Evolutionary conservation across 2,329 filamentous ascomycete genomes (phyloP).

Genomic region (Trichoderma atroviride): DNA sequence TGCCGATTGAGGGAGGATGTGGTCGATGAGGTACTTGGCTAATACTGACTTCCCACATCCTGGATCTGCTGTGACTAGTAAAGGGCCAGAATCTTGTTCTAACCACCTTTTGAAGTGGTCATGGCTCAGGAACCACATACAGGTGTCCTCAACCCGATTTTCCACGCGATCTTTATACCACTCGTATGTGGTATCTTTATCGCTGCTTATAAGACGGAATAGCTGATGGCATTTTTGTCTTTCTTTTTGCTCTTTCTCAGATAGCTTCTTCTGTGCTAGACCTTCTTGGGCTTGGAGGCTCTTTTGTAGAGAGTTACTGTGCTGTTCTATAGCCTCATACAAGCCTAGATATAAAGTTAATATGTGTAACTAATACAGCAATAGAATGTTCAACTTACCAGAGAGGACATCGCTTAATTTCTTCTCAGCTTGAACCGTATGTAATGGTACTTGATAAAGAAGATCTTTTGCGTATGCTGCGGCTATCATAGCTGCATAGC

Average conservation of each 20-base stretch:
- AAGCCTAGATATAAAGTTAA: not conserved
- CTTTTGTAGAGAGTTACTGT: no score
- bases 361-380: not conserved
- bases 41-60: constrained; percentile 46
- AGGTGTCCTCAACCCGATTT: constrained; percentile 34
- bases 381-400: not conserved
- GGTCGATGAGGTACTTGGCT: constrained; percentile 40
- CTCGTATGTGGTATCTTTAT: constrained; percentile 33
- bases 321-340: not conserved
- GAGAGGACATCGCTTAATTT: not conserved
- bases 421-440: not conserved
- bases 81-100: constrained; percentile 32
- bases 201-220: constrained; percentile 25
- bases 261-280: not conserved
- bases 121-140: constrained; percentile 40
- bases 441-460: not conserved
- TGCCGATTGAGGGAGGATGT: constrained; percentile 29
- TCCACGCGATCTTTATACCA: constrained; percentile 34
- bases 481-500: not conserved
- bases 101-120: constrained; percentile 38
- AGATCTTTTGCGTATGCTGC: not conserved
- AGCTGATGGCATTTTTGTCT: constrained; percentile 26
- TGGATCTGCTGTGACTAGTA: constrained; percentile 45
- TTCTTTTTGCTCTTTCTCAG: not conserved
- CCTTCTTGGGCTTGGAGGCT: no score